phyloP scores from a whole-genome alignment of 345 rosid species.

The Populus euphratica region DNA sequence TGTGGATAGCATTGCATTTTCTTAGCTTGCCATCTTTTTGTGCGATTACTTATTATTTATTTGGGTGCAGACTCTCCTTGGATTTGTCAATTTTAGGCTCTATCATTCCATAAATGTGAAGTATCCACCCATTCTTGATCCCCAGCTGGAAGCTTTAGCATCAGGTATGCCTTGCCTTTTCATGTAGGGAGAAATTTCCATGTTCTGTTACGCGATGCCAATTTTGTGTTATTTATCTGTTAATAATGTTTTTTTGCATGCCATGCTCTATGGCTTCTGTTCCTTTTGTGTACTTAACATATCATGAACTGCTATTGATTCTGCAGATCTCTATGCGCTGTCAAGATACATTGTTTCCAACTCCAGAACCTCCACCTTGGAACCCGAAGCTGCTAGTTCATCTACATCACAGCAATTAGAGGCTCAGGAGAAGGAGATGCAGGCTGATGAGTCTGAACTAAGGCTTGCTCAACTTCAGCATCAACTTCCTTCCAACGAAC shows the following conservation, averaged over 20 bases:
- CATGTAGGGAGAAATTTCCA: background rate
- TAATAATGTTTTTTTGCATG: background rate
- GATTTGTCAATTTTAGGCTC: constrained; percentile 74
- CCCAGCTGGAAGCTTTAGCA: constrained; percentile 82
- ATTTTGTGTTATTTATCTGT: background rate
- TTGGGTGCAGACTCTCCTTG: constrained; percentile 78
- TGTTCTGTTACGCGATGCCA: background rate
- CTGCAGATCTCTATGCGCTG: constrained; percentile 86
- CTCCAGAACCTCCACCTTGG: constrained; percentile 38
- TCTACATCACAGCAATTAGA: constrained; percentile 41
- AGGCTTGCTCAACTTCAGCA: constrained; percentile 95
- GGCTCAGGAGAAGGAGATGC: constrained; percentile 25
- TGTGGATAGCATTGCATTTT: background rate
- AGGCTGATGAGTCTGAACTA: constrained; percentile 59
- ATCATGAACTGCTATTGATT: constrained; percentile 5
- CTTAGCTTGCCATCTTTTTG: background rate
- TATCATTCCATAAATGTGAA: constrained; percentile 75
- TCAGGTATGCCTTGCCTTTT: constrained; percentile 50
- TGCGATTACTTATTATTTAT: constrained; percentile 2
- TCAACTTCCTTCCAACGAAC: constrained; percentile 89
- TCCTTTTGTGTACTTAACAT: background rate
- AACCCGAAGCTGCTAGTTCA: constrained; percentile 37
- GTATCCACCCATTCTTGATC: constrained; percentile 91
- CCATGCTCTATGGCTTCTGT: background rate
- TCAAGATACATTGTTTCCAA: constrained; percentile 70